Conservation (phyloP, 352 stramenopile species). For the Pythium pyrilobum region DNA sequence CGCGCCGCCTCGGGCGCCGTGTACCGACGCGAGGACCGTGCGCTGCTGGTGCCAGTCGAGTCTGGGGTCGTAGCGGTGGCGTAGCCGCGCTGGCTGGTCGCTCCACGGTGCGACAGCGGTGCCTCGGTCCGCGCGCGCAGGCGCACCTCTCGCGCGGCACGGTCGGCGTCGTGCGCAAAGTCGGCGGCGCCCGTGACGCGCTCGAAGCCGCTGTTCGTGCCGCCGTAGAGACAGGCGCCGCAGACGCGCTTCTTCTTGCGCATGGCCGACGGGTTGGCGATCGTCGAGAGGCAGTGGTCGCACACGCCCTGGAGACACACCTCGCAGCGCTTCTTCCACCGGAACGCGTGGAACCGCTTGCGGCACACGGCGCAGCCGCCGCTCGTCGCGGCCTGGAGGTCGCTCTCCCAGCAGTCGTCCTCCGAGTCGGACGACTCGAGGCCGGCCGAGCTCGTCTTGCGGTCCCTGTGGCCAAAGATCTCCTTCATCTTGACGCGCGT, state of each 20-base stretch:
- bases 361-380: conserved; percentile 46
- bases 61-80: background rate
- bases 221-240: conserved; percentile 54
- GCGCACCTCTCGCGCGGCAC: conserved; percentile 3
- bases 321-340: conserved; percentile 68
- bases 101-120: background rate
- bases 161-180: conserved; percentile 6
- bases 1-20: conserved; percentile 7
- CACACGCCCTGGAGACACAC: conserved; percentile 52
- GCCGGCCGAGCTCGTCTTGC: conserved; percentile 15
- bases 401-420: conserved; percentile 24
- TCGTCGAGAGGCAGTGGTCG: conserved; percentile 55
- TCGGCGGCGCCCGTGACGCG: conserved; percentile 6
- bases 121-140: conserved; percentile 5
- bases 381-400: conserved; percentile 18
- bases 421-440: conserved; percentile 11
- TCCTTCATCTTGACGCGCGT: conserved; percentile 17
- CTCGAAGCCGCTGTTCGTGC: conserved; percentile 25
- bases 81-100: background rate
- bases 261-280: conserved; percentile 42
- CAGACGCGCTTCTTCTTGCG: conserved; percentile 69
- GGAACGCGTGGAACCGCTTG: conserved; percentile 67
- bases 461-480: conserved; percentile 8
- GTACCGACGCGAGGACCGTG: conserved; percentile 14
- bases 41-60: background rate